Evolutionary conservation across 2,329 filamentous ascomycete genomes (phyloP).

Genomic region (Colletotrichum liaoningense): DNA sequence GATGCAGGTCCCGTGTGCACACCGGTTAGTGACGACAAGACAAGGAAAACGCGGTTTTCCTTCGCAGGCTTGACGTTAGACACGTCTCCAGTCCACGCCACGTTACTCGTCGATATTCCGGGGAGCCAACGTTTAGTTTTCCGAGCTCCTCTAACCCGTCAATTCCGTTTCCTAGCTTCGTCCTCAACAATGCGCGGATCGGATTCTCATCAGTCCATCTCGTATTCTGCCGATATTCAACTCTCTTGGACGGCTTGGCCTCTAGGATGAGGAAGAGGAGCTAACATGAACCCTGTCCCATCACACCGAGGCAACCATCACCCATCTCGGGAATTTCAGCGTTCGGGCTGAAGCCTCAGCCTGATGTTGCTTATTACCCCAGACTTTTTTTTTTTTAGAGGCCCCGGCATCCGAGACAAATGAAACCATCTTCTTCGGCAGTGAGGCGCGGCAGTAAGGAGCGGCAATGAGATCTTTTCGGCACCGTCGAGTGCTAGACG

Average conservation of each 20-base stretch:
- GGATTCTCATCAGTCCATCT: conserved; percentile 6
- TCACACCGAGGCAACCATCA: background rate
- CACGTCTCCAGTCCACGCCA: background rate
- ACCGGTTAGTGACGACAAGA: background rate
- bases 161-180: background rate
- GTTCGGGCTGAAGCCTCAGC: background rate
- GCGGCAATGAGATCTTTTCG: background rate
- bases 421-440: background rate
- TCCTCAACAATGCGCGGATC: background rate
- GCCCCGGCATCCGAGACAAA: background rate
- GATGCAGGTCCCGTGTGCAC: background rate
- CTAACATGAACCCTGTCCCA: background rate
- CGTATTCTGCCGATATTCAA: background rate
- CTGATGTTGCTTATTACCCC: background rate
- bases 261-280: background rate
- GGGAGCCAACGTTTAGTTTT: background rate
- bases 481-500: background rate
- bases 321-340: background rate
- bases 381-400: background rate
- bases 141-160: background rate
- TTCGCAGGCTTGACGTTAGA: background rate
- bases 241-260: background rate
- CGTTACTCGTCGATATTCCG: background rate
- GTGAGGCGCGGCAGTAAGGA: background rate
- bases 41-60: background rate